These are phyloP conservation scores for Prosopis cineraria DNA, from an alignment of 306 rosid genomes.

Conservation along the genomic window DNA sequence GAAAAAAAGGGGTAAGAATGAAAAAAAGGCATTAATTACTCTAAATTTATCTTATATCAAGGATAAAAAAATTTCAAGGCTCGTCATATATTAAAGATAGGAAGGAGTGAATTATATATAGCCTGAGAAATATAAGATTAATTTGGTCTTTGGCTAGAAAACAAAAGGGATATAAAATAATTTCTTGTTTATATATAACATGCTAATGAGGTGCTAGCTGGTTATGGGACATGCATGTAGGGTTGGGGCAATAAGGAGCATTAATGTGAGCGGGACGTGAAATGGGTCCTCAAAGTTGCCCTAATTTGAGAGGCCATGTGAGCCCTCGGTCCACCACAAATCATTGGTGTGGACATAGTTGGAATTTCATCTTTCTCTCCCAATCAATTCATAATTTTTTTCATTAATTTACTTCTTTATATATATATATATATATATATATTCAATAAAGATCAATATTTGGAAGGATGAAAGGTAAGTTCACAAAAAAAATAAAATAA, in stretches of 20 bases:
- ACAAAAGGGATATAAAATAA: neutral
- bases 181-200: neutral
- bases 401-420: neutral
- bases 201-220: slow-evolving; percentile 3
- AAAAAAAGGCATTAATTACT: too few species aligned
- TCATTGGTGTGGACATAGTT: slow-evolving; percentile 29
- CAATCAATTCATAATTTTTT: neutral
- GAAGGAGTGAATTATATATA: neutral
- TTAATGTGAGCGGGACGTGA: neutral
- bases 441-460: too few species aligned
- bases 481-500: too few species aligned
- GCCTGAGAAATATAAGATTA: neutral
- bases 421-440: neutral
- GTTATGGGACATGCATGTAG: neutral
- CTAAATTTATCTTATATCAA: too few species aligned
- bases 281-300: neutral
- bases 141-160: neutral
- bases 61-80: too few species aligned
- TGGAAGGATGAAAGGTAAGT: too few species aligned
- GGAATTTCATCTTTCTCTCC: neutral
- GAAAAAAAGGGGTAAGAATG: too few species aligned
- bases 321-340: slow-evolving; percentile 8
- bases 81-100: too few species aligned
- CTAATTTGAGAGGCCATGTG: neutral
- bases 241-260: neutral